Evolutionary conservation across 164 flowering plant genomes (phyloP).

Genomic region (Brasenia schreberi): DNA sequence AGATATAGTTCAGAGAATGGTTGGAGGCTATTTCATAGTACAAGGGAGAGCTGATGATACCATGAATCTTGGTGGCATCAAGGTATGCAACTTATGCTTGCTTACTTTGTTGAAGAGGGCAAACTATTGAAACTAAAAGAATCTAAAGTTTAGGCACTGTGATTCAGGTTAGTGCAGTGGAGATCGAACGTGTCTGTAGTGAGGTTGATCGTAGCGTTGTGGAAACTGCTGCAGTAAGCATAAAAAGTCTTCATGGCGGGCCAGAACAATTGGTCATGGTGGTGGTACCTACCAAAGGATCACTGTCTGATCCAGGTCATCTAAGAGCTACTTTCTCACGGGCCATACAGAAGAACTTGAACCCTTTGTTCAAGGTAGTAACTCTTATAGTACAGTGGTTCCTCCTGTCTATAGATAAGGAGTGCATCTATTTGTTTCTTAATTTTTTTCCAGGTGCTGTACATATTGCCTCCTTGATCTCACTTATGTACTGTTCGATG

Average conservation of each 20-base stretch:
- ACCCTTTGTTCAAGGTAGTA: constrained; percentile 84
- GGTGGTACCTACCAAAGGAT: constrained; percentile 60
- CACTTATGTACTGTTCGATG: not conserved
- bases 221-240: constrained; percentile 82
- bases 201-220: constrained; percentile 43
- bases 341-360: constrained; percentile 73
- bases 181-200: constrained; percentile 87
- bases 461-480: too few relatives aligned
- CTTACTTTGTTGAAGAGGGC: not conserved
- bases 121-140: not conserved
- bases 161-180: constrained; percentile 83
- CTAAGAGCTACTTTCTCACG: constrained; percentile 51
- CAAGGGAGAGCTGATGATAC: constrained; percentile 97
- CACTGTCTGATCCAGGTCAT: constrained; percentile 19
- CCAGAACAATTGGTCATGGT: constrained; percentile 65
- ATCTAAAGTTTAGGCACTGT: not conserved
- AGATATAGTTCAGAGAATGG: constrained; percentile 65
- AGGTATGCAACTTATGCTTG: constrained; percentile 29
- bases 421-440: too few relatives aligned
- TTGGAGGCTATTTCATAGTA: constrained; percentile 59
- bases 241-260: constrained; percentile 53
- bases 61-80: constrained; percentile 98
- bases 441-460: too few relatives aligned
- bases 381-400: not conserved
- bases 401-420: too few relatives aligned